phyloP scores from a whole-genome alignment of 805 yeast species.

The Isabelozyma pseudorhagii region DNA sequence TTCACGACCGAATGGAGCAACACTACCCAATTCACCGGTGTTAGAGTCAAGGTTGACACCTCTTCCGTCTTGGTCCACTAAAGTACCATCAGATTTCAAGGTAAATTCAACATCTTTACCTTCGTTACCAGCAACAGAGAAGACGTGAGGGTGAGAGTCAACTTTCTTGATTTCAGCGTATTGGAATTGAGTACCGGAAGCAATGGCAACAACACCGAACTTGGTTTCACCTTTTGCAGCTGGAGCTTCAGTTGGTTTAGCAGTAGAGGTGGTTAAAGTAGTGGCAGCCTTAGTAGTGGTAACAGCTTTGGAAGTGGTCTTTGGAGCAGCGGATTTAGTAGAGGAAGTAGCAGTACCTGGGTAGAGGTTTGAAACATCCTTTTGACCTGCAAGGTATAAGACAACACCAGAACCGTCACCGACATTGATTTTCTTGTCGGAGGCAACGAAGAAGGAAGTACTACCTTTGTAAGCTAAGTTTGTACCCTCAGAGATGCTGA shows the following conservation, averaged over 20 bases:
- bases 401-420: slow-evolving; percentile 6
- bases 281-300: slow-evolving; percentile 3
- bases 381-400: slow-evolving; percentile 3
- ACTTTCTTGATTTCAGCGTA: slow-evolving; percentile 24
- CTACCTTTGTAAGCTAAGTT: slow-evolving; percentile 1
- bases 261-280: slow-evolving; percentile 2
- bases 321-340: slow-evolving; percentile 2
- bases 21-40: slow-evolving; percentile 32
- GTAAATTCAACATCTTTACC: slow-evolving; percentile 23
- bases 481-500: slow-evolving; percentile 7
- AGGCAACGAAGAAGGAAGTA: slow-evolving; percentile 2
- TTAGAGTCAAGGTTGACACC: slow-evolving; percentile 24
- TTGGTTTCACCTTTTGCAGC: background rate
- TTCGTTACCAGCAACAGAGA: slow-evolving; percentile 29
- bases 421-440: background rate
- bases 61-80: slow-evolving; percentile 28
- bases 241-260: background rate
- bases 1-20: slow-evolving; percentile 28
- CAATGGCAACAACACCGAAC: slow-evolving; percentile 13
- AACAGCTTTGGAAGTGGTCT: slow-evolving; percentile 6
- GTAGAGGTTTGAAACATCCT: background rate
- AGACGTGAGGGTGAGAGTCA: slow-evolving; percentile 27
- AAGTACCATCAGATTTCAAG: slow-evolving; percentile 21
- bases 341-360: slow-evolving; percentile 1
- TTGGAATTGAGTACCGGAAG: slow-evolving; percentile 24